phyloP scores from a whole-genome alignment of 768 basidiomycete species.

The Dentipellis sp. region DNA sequence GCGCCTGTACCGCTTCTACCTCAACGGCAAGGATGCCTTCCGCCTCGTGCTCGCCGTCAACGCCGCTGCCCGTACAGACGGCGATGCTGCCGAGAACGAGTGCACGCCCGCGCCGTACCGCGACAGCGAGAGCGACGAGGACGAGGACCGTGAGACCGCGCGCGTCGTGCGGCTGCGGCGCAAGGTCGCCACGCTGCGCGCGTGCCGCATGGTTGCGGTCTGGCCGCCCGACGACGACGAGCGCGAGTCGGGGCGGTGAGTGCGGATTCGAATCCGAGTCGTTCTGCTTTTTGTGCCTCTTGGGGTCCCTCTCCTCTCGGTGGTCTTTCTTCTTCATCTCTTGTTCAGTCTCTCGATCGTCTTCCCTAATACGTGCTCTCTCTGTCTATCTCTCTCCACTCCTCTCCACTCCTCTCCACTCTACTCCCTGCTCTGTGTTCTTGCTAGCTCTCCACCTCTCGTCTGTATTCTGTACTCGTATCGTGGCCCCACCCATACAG shows the following conservation, averaged over 20 bases:
- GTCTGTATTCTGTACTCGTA: background rate
- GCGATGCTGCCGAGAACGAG: background rate
- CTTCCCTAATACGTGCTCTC: background rate
- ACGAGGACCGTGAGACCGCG: background rate
- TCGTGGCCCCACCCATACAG: background rate
- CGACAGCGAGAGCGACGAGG: background rate
- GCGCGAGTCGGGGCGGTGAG: constrained; percentile 13
- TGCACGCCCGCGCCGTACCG: too few species aligned
- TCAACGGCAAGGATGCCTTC: constrained; percentile 96
- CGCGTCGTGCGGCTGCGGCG: constrained; percentile 8
- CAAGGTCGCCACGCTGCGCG: constrained; percentile 8
- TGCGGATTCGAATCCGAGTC: background rate
- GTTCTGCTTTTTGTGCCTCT: background rate
- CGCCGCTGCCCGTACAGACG: background rate
- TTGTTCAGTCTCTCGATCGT: background rate
- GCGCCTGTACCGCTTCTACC: constrained; percentile 87
- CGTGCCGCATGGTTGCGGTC: constrained; percentile 12
- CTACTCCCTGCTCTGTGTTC: background rate
- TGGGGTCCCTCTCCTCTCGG: background rate
- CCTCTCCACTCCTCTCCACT: background rate
- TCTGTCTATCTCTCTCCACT: background rate
- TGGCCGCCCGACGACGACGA: constrained; percentile 13
- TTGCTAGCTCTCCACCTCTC: background rate
- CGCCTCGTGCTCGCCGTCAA: constrained; percentile 58
- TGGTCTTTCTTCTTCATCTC: background rate